Percentiles rank a stretch among this genome's conserved stretches.
phyloP scores from a whole-genome alignment of 2,329 filamentous ascomycete genomes.

The Diaporthe citrichinensis region DNA sequence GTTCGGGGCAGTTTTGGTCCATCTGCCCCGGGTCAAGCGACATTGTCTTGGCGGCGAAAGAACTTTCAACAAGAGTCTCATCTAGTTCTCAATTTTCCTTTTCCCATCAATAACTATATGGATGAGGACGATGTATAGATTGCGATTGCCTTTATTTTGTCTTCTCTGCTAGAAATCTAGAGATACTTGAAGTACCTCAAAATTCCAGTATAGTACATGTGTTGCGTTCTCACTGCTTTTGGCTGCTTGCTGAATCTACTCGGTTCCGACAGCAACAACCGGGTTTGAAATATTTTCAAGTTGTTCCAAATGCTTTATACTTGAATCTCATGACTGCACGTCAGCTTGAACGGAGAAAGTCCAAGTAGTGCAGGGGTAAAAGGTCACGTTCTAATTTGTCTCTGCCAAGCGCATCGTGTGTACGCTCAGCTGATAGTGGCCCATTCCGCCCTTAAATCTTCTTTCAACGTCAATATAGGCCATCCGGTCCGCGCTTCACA shows the following conservation, averaged over 20 bases:
- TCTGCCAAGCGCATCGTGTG: background rate
- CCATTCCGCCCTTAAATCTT: constrained; percentile 51
- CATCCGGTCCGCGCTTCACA: constrained; percentile 57
- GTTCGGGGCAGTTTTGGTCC: background rate
- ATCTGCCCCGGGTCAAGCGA: background rate
- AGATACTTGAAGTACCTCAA: no score
- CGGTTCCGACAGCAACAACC: background rate
- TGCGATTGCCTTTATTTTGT: background rate
- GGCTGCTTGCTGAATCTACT: background rate
- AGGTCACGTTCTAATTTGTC: background rate
- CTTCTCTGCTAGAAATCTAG: background rate
- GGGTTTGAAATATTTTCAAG: background rate
- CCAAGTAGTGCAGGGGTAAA: background rate
- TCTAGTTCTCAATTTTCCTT: background rate
- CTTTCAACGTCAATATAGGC: constrained; percentile 52
- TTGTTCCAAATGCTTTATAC: background rate
- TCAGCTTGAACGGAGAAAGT: background rate
- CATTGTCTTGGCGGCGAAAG: background rate
- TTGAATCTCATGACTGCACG: background rate
- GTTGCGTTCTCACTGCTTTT: background rate
- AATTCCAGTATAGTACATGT: background rate
- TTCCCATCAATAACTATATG: background rate
- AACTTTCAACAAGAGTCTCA: background rate
- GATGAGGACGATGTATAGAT: background rate
- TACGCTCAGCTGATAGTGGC: constrained; percentile 38